Evolutionary conservation across 2,329 filamentous ascomycete species (phyloP), one percentile per base, ranked within the genome.

Genomic region (Stemphylium vesicarium): DNA sequence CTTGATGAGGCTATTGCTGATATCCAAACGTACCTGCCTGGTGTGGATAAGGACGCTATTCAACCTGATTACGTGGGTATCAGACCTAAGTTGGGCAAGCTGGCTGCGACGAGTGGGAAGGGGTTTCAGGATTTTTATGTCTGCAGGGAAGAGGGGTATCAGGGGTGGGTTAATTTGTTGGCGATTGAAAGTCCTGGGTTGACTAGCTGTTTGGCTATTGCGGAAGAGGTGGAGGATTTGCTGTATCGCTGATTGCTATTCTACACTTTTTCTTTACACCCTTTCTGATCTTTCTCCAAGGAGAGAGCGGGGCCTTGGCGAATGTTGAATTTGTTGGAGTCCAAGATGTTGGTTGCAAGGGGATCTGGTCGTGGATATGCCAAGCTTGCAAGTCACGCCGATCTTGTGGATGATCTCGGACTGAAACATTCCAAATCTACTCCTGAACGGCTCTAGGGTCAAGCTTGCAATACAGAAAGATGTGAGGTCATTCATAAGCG

Each of bases 111-210:
- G 22, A 79, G 84, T 16, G 79, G 80, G 5, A 84, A 84, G 59
- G 87, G 84, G 0, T 96, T 96, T 69, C 82, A 89, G 58, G 95
- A 99, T 74, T 98, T 99, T 71, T 81, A 91, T 13, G 88, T 99
- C 40, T 77, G 82, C 57, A 85, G 84, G 64, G 93, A 96, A 75
- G 84, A 91, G 1, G 92, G 90, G 0, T 92, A 85, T 66, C 78
- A 84, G 2, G 93, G 91, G 2, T 97, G 94, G 83, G 83, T 98
- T 8, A 97, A 97, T 79, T 73, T 98, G 63, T 71, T 98, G 65
- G 94, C 92, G 0, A 97, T 97, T 64, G 94, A 98, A 80, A 96
- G 91, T 75, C 94, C 94, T 0, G 94, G 94, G 4, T 77, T 98
- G 74, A 98, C 94, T 41, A 95, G 91, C 73, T 86, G 84, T 65